Base-by-base conservation (phyloP, 2,329 filamentous ascomycete genomes). In the Neonectria magnoliae region DNA sequence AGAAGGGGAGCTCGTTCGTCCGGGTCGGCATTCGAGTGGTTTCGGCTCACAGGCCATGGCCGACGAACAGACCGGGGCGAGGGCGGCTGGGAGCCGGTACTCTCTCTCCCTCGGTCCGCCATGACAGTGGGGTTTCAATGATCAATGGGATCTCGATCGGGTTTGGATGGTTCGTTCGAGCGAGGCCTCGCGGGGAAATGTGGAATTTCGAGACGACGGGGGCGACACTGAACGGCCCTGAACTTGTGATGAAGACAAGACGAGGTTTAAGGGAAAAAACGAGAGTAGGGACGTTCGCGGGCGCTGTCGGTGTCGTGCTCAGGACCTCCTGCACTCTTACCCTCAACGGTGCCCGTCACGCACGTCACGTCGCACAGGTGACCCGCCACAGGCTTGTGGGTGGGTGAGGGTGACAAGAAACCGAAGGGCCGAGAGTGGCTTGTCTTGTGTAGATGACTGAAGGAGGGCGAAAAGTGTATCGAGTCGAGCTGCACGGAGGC, bases 1-100 rank as follows among this genome's bases (percentile, higher is more conserved):
- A 85, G 72, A 10, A 85, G 74, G 5, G 84, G 78, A 14, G 83
- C 83, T 27, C 77, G 79, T 69, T 85, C 83, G 62, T 85, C 82
- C 0, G 79, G 68, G 20, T 78, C 78, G 27, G 65, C 65, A 22
- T 68, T 65, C 9, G 78, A 77, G 47, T 71, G 68, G 27, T 74
- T 68, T 20, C 75, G 73, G 22, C 66, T 71, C n/a, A 73, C 48
- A 38, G 70, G 57, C 51, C 61, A 61, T 9, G 73, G 73, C 22
- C 77, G 75, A 48, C 78, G 77, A 36, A 64, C 64, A 11, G 75
- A 67, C n/a, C 68, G 70, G 20, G 79, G 79, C 5, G 78, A 81
- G 10, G 75, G 66, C 47, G 78, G 77, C 64, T 76, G 76, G 16
- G 77, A 79, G 55, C 67, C 62, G 54, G 69, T 50, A 29, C 64